Base-by-base conservation (phyloP, 148 eudicot species). In the Fagopyrum tataricum region DNA sequence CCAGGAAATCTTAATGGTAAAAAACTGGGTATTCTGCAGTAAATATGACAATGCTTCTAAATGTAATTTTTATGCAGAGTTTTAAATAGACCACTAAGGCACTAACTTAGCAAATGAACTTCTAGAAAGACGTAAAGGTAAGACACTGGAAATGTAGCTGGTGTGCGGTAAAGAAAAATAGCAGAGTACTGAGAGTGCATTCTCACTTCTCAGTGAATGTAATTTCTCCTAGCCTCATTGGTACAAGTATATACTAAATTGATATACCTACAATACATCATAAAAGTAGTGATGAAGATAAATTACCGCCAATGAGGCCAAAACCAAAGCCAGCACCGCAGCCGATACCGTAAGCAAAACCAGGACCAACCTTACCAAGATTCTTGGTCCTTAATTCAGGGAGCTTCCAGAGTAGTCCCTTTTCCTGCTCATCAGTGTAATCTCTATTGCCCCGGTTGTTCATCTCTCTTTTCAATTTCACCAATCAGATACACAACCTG, bases 361-460 rank as follows among this genome's bases (percentile, higher is more conserved):
- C 90, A 21, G 96, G 96, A 1, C 92, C 96, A 43, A 88, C 44
- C 55, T 80, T 86, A 17, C 96, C 96, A 37, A 88, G 44, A 12
- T 86, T 80, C n/a, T 77, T 81, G 44, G 81, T 75, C 53, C 71
- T 82, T 24, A 86, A 21, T 4, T 52, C 77, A 14, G 92, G 96
- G 21, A 90, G 85, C 80, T 79, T 90, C 96, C 96, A 90, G 13
- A 90, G 47, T 20, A 90, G 70, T 1, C 96, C 96, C 76, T 78
- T 83, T 8, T 79, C 90, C 7, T 21, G 11, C 44, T 37, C 81
- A 3, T 75, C 86, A 73, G 13, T 40, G 44, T 7, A 44, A 3
- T 75, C 78, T 55, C 79, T 43, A 39, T 42, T 46, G 44, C 73
- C 73, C 40, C 72, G 68, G n/a, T 62, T 58, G 72, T 26, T 80